Base-by-base conservation (phyloP, 768 basidiomycete genomes). In the Phylloporus sp. region DNA sequence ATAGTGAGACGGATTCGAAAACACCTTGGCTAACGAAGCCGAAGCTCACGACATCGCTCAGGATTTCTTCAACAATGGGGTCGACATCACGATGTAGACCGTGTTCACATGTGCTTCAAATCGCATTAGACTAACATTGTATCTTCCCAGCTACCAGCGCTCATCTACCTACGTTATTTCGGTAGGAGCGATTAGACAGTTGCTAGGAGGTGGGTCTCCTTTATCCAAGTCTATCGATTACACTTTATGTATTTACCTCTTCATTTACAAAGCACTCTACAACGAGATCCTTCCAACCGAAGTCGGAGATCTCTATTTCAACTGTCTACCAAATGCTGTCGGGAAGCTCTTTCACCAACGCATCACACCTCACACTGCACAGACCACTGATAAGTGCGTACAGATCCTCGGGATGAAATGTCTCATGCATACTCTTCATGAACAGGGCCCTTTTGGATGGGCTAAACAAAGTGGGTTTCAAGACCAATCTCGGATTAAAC, bases 1-100 rank as follows among this genome's bases (percentile, higher is more conserved):
- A 10, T 15, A 2, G 15, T 49, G 24, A 6, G 11, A 27, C 22
- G 9, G n/a, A 3, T 24, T 54, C 49, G 22, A 18, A 4, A 2
- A 23, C 18, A 34, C 9, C 27, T 22, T 49, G 23, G 52, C 53
- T 52, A 16, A 63, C 56, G 53, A 40, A 20, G 11, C 5, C 26
- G 7, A 54, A 68, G 70, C 52, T 6, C 72, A 72, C 45, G 74
- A 76, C 24, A 66, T 76, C 16, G 67, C 72, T 2, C 70, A 68
- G 45, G 73, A 74, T 43, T 66, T 65, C 26, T 58, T 59, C 40
- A 56, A 63, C 27, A 51, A 68, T 20, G 62, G 67, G 4, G 58
- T 69, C 5, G 67, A 70, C 29, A n/a, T 65, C 36, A 67, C 67
- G 9, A 62, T 66, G 67, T 69, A 32, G 22, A 26, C 24, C 6